phyloP scores from a whole-genome alignment of 2,329 filamentous ascomycete genomes.

The Alternaria brassicae region DNA sequence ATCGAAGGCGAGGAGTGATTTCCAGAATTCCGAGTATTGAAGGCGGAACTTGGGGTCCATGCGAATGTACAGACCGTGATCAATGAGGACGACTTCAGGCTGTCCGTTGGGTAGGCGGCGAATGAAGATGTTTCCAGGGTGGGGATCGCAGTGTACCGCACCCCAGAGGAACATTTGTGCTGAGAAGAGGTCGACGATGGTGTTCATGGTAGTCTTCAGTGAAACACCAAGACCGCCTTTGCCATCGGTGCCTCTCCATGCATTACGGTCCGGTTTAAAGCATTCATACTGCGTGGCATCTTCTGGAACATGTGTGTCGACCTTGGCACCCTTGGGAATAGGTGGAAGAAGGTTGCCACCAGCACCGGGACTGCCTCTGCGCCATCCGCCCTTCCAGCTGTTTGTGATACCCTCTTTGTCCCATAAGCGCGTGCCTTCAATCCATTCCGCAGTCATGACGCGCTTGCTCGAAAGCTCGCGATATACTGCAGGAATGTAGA shows the following conservation, averaged over 20 bases:
- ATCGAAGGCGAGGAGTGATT: constrained; percentile 90
- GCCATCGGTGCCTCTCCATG: constrained; percentile 75
- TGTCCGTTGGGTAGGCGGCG: constrained; percentile 81
- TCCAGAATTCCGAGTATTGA: constrained; percentile 92
- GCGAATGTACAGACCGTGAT: constrained; percentile 94
- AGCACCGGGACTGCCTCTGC: constrained; percentile 78
- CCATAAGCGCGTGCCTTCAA: constrained; percentile 92
- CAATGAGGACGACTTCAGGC: constrained; percentile 91
- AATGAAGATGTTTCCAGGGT: constrained; percentile 97
- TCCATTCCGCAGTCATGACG: constrained; percentile 96
- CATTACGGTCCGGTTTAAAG: constrained; percentile 79
- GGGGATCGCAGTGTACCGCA: constrained; percentile 92
- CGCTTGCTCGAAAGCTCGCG: constrained; percentile 80
- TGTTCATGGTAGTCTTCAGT: constrained; percentile 89
- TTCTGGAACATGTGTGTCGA: constrained; percentile 38
- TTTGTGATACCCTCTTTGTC: constrained; percentile 82
- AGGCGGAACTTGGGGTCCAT: constrained; percentile 84
- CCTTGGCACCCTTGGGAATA: constrained; percentile 43
- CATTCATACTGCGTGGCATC: constrained; percentile 58
- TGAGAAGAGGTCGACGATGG: constrained; percentile 95
- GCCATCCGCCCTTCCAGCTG: constrained; percentile 79
- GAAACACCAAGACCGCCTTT: constrained; percentile 84
- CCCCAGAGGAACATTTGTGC: constrained; percentile 99
- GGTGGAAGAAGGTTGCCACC: constrained; percentile 68
- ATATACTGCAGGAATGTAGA: constrained; percentile 89